phyloP scores from a whole-genome alignment of 352 stramenopile species.

The Pythium dissimile region DNA sequence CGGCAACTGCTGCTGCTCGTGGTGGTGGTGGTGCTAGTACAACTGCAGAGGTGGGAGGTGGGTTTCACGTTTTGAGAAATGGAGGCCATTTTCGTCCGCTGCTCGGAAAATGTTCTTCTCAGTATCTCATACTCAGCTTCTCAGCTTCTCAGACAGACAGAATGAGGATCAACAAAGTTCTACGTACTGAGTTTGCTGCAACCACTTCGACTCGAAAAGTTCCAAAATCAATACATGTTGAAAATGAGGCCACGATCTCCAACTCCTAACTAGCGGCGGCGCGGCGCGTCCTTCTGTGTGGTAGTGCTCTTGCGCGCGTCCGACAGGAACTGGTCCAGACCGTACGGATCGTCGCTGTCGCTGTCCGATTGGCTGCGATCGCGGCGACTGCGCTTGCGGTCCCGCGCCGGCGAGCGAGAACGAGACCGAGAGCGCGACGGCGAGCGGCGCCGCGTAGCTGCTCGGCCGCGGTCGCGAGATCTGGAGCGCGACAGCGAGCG shows the following conservation, averaged over 20 bases:
- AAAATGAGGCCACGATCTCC: background rate
- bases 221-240: slow-evolving; percentile 13
- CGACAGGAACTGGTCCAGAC: slow-evolving; percentile 79
- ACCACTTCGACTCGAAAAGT: background rate
- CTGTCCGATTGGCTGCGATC: slow-evolving; percentile 42
- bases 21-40: no score
- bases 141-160: no score
- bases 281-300: slow-evolving; percentile 17
- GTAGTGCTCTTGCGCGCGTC: slow-evolving; percentile 47
- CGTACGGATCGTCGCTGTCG: slow-evolving; percentile 75
- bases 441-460: slow-evolving; percentile 21
- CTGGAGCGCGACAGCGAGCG: slow-evolving; percentile 20
- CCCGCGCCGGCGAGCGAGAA: slow-evolving; percentile 20
- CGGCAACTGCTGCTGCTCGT: no score
- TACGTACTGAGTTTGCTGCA: no score
- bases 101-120: no score
- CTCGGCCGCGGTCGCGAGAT: slow-evolving; percentile 8
- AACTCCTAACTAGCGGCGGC: slow-evolving; percentile 1
- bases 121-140: no score
- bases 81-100: no score
- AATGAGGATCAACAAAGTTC: slow-evolving; percentile 3
- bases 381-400: slow-evolving; percentile 50
- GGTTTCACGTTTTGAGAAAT: no score
- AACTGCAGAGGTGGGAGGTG: no score
- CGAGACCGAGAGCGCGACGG: slow-evolving; percentile 40